Percentiles rank a stretch among this genome's conserved stretches.
These are phyloP conservation scores for Metrosideros polymorpha DNA, from an alignment of 441 rosid species.

Conservation along the genomic window DNA sequence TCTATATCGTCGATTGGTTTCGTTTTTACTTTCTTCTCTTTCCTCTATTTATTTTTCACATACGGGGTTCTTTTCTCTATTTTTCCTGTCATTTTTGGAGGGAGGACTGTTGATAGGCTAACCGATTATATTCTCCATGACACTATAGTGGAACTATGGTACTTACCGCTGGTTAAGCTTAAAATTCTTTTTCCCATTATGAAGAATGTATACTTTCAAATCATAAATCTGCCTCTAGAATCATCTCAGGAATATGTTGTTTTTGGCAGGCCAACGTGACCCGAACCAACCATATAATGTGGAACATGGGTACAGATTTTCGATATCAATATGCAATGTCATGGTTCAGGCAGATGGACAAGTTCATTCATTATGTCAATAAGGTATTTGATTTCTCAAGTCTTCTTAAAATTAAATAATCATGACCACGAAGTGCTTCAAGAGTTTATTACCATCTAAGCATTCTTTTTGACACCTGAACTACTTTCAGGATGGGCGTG, in stretches of 20 bases:
- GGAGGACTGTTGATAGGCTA: neutral
- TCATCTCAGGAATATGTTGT: neutral
- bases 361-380: slow-evolving; percentile 71
- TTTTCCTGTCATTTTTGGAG: neutral
- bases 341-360: slow-evolving; percentile 77
- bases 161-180: neutral
- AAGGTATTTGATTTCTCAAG: slow-evolving; percentile 25
- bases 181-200: neutral
- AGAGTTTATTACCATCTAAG: neutral
- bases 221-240: neutral
- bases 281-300: slow-evolving; percentile 68
- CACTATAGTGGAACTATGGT: neutral
- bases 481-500: slow-evolving; percentile 83
- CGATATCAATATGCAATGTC: slow-evolving; percentile 71
- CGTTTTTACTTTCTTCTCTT: neutral
- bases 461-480: neutral
- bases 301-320: slow-evolving; percentile 74
- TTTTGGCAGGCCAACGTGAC: slow-evolving; percentile 53
- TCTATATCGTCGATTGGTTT: neutral
- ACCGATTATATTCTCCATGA: neutral
- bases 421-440: neutral
- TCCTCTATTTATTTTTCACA: neutral
- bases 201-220: neutral
- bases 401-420: neutral
- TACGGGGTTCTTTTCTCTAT: neutral